Evolutionary conservation across 345 rosid genomes (phyloP).

Genomic region (Draba incana): DNA sequence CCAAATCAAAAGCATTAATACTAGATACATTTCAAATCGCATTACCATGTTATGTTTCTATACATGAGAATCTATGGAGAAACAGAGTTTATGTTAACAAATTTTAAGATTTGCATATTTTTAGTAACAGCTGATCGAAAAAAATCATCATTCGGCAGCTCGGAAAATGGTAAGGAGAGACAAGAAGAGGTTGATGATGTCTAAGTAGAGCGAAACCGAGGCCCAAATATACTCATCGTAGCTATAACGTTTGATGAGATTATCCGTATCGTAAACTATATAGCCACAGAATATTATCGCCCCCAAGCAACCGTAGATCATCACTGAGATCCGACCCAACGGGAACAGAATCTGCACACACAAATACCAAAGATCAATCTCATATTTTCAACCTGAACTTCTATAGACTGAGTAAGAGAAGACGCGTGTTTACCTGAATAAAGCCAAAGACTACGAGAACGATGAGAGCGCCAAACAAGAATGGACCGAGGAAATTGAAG

Average conservation of each 20-base stretch:
- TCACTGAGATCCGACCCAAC: constrained; percentile 65
- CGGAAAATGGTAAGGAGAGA: constrained; percentile 70
- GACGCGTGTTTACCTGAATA: constrained; percentile 55
- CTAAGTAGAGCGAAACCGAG: constrained; percentile 73
- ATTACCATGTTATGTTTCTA: neutral
- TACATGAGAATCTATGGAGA: neutral
- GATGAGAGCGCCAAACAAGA: constrained; percentile 69
- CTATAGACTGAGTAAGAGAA: neutral
- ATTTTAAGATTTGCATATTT: neutral
- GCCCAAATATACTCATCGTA: constrained; percentile 95
- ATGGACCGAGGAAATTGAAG: constrained; percentile 81
- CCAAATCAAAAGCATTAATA: neutral
- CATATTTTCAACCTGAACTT: neutral
- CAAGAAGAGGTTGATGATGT: constrained; percentile 77
- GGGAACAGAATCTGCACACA: constrained; percentile 74
- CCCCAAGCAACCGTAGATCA: constrained; percentile 80
- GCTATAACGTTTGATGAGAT: constrained; percentile 73
- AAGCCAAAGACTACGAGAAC: constrained; percentile 66
- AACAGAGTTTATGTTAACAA: neutral
- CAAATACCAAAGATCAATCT: neutral
- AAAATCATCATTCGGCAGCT: constrained; percentile 50
- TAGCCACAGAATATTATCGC: constrained; percentile 80
- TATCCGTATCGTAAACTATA: constrained; percentile 84
- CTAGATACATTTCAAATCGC: neutral
- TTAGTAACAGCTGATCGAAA: neutral